Percentiles rank a stretch among this genome's conserved stretches.
phyloP scores from a whole-genome alignment of 2,329 filamentous ascomycete genomes.

The Eurotiales sp. region DNA sequence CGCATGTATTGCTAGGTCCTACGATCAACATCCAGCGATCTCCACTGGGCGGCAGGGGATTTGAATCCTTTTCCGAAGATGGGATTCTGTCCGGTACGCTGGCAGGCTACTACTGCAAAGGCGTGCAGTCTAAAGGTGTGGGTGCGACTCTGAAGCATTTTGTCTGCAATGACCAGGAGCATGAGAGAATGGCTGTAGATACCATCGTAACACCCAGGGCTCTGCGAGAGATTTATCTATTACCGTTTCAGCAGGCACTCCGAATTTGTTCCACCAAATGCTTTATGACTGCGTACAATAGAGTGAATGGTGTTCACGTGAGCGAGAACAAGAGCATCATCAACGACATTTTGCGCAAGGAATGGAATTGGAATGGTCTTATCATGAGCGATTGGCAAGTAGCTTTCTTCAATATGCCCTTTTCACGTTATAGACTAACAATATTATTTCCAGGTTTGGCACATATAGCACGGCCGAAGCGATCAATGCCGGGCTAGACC shows the following conservation, averaged over 20 bases:
- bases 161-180: constrained; percentile 46
- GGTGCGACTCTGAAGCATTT: constrained; percentile 72
- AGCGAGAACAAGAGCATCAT: constrained; percentile 42
- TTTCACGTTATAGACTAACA: not conserved
- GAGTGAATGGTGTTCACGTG: constrained; percentile 50
- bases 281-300: constrained; percentile 59
- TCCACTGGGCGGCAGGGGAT: constrained; percentile 78
- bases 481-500: constrained; percentile 44
- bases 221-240: constrained; percentile 60
- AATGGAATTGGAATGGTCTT: constrained; percentile 46
- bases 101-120: constrained; percentile 67
- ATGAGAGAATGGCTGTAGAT: constrained; percentile 42
- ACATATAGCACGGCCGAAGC: constrained; percentile 45
- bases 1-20: constrained; percentile 69
- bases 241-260: constrained; percentile 61
- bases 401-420: not conserved
- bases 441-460: constrained; percentile 34
- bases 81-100: constrained; percentile 71
- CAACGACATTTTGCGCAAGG: constrained; percentile 41
- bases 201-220: constrained; percentile 49
- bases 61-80: constrained; percentile 83
- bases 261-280: constrained; percentile 53
- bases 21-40: constrained; percentile 80
- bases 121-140: constrained; percentile 68
- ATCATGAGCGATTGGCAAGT: constrained; percentile 46